These are phyloP conservation scores for Scheffersomyces quercinus DNA, from an alignment of 1,139 yeast species.

Conservation along the genomic window DNA sequence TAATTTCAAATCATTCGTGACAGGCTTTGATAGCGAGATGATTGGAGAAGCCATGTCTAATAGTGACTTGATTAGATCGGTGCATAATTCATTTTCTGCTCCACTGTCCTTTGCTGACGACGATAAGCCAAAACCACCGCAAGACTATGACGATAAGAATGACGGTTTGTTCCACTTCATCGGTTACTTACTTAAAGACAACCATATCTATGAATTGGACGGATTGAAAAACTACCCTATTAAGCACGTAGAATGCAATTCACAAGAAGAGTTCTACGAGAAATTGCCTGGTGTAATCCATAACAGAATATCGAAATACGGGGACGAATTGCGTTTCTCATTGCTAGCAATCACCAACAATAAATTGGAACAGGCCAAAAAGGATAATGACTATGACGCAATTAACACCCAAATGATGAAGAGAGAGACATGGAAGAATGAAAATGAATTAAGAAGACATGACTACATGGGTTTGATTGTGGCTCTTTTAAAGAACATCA, in stretches of 20 bases:
- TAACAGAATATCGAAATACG: conserved; percentile 48
- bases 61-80: conserved; percentile 57
- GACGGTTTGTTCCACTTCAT: conserved; percentile 66
- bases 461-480: conserved; percentile 57
- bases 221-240: conserved; percentile 65
- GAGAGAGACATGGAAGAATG: conserved; percentile 40
- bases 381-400: conserved; percentile 37
- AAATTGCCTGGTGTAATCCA: conserved; percentile 46
- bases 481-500: conserved; percentile 44
- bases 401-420: conserved; percentile 32
- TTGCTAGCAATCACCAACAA: conserved; percentile 57
- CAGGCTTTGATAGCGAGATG: conserved; percentile 57
- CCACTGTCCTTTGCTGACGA: conserved; percentile 52
- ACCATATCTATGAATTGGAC: conserved; percentile 62
- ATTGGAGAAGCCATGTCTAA: conserved; percentile 66
- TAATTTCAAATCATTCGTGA: conserved; percentile 53
- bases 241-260: conserved; percentile 45
- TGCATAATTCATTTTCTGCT: conserved; percentile 65
- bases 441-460: conserved; percentile 51
- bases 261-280: conserved; percentile 42
- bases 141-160: conserved; percentile 38
- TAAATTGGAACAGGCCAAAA: conserved; percentile 38
- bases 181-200: conserved; percentile 52
- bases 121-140: conserved; percentile 34
- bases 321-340: conserved; percentile 59